Evolutionary conservation across 331 rosid species (phyloP).

Genomic region (Quercus lobata): DNA sequence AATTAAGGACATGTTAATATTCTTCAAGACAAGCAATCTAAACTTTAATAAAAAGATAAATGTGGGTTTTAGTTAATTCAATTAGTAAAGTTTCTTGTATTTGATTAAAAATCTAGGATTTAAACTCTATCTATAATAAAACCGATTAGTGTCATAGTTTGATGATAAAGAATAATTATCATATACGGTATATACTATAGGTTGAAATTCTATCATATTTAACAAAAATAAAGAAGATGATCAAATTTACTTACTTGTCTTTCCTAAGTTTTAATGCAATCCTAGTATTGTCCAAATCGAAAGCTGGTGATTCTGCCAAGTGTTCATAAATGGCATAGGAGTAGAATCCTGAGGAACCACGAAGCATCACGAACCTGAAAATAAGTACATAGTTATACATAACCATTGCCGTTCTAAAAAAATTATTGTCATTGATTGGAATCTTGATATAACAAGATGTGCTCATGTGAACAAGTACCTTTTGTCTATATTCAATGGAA

Average conservation of each 20-base stretch:
- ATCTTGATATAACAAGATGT: not conserved
- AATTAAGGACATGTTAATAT: not conserved
- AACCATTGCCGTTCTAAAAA: not conserved
- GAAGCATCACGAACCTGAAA: constrained; percentile 63
- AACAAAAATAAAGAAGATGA: too few species aligned
- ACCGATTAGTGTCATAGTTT: rapidly evolving
- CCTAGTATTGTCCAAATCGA: constrained; percentile 73
- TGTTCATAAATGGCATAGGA: constrained; percentile 72
- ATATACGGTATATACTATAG: rapidly evolving
- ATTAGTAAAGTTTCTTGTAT: rapidly evolving
- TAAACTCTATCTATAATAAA: too few species aligned
- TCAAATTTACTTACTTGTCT: constrained; percentile 47
- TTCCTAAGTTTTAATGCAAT: constrained; percentile 61
- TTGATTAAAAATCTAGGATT: too few species aligned
- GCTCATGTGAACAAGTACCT: constrained; percentile 37
- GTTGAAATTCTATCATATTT: too few species aligned
- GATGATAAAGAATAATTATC: too few species aligned
- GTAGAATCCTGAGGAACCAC: constrained; percentile 72
- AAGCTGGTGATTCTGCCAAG: constrained; percentile 76
- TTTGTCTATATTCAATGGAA: constrained; percentile 76
- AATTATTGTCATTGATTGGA: not conserved
- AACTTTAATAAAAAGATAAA: not conserved
- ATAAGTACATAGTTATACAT: not conserved
- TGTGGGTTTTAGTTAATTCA: too few species aligned
- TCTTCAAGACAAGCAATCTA: not conserved